Evolutionary conservation across 192 early-diverging fungal species (phyloP).

Genomic region (Diversispora epigaea): DNA sequence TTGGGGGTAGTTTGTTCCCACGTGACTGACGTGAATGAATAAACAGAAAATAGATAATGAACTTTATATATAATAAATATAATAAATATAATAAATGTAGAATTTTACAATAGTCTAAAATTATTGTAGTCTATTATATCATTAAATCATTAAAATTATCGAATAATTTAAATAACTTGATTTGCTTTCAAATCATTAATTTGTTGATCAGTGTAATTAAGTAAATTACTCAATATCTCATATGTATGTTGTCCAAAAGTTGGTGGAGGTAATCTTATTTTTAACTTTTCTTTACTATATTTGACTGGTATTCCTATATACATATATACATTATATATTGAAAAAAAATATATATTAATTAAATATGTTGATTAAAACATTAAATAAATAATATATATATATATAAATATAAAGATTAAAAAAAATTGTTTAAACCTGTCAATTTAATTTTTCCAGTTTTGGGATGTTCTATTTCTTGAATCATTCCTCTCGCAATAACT

Average conservation of each 20-base stretch:
- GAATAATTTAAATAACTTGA: slow-evolving; percentile 39
- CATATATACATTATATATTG: background rate
- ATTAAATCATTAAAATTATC: too few species aligned
- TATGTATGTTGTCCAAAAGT: slow-evolving; percentile 85
- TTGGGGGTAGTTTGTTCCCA: too few species aligned
- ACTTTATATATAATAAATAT: too few species aligned
- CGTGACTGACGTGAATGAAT: too few species aligned
- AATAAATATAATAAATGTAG: too few species aligned
- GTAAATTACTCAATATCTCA: slow-evolving; percentile 64
- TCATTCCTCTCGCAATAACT: slow-evolving; percentile 63
- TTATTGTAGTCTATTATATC: too few species aligned
- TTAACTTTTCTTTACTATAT: slow-evolving; percentile 66
- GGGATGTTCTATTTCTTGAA: slow-evolving; percentile 82
- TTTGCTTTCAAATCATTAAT: slow-evolving; percentile 48
- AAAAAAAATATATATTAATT: slow-evolving; percentile 1
- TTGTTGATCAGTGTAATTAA: slow-evolving; percentile 63
- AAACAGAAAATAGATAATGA: too few species aligned
- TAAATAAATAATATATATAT: background rate
- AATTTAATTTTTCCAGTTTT: slow-evolving; percentile 76
- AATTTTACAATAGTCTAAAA: too few species aligned
- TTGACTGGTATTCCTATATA: slow-evolving; percentile 64
- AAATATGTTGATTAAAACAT: background rate
- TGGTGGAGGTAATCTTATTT: slow-evolving; percentile 75
- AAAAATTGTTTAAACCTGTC: slow-evolving; percentile 47
- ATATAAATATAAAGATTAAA: background rate